phyloP scores from a whole-genome alignment of 495 filamentous ascomycete species.

The Penicillium pulvis region DNA sequence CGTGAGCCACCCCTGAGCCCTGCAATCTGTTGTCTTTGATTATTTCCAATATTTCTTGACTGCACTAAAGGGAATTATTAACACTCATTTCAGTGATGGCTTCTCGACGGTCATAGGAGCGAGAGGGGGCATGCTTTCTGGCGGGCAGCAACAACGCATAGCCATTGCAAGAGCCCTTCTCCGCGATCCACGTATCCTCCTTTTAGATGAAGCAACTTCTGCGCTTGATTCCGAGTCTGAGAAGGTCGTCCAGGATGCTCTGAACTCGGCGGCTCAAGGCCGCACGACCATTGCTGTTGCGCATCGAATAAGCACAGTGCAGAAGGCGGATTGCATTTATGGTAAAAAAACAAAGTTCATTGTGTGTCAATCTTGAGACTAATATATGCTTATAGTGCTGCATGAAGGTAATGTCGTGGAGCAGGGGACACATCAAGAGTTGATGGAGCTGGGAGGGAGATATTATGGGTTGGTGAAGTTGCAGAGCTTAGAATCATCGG shows the following conservation, averaged over 20 bases:
- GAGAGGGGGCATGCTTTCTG: constrained; percentile 60
- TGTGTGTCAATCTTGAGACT: neutral
- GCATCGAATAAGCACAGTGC: constrained; percentile 71
- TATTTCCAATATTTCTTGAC: too few relatives aligned
- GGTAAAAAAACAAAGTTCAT: neutral
- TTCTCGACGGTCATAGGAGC: constrained; percentile 47
- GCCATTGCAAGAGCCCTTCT: constrained; percentile 74
- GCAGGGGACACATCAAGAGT: constrained; percentile 63
- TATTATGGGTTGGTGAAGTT: too few relatives aligned
- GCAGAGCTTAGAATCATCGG: too few relatives aligned
- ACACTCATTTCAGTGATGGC: too few relatives aligned
- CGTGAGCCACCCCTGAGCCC: constrained; percentile 10
- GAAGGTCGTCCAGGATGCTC: constrained; percentile 64
- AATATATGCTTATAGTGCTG: too few relatives aligned
- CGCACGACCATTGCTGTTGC: constrained; percentile 76
- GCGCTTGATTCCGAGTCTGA: constrained; percentile 74
- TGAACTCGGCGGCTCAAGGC: constrained; percentile 56
- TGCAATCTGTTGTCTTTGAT: too few relatives aligned
- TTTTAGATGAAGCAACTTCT: constrained; percentile 77
- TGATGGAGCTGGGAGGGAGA: constrained; percentile 25
- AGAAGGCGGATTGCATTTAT: constrained; percentile 72
- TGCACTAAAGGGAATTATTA: constrained; percentile 48
- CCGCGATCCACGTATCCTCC: constrained; percentile 63
- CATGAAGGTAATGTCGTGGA: constrained; percentile 60
- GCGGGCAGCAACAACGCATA: constrained; percentile 74